Evolutionary conservation across 352 stramenopile species (phyloP).

Genomic region (Pythium plurisporium): DNA sequence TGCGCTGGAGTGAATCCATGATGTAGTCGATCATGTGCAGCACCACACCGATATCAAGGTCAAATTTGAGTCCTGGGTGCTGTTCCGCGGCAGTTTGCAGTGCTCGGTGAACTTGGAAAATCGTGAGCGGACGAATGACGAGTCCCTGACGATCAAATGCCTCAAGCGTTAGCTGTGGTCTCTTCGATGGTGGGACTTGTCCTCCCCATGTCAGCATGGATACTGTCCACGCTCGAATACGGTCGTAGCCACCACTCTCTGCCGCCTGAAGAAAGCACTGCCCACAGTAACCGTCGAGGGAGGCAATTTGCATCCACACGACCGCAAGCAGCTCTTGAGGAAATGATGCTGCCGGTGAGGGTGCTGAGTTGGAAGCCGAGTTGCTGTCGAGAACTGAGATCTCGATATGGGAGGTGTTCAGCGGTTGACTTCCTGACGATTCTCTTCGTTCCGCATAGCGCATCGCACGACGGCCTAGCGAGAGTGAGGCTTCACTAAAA

Average conservation of each 20-base stretch:
- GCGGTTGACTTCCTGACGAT: neutral
- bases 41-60: constrained; percentile 69
- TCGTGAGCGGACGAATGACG: constrained; percentile 53
- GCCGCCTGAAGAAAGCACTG: constrained; percentile 76
- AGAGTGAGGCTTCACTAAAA: constrained; percentile 65
- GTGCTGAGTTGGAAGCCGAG: neutral
- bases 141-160: constrained; percentile 71
- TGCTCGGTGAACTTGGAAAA: constrained; percentile 47
- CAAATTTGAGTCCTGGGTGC: constrained; percentile 57
- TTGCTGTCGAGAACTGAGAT: constrained; percentile 22
- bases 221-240: constrained; percentile 73
- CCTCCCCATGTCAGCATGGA: constrained; percentile 75
- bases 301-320: constrained; percentile 81
- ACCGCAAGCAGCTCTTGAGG: constrained; percentile 64
- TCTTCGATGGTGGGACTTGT: constrained; percentile 30
- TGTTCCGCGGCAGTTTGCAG: constrained; percentile 56
- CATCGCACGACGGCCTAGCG: constrained; percentile 55
- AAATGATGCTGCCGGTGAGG: constrained; percentile 29
- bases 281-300: constrained; percentile 76
- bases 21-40: constrained; percentile 77
- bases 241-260: constrained; percentile 67
- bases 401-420: constrained; percentile 11
- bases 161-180: constrained; percentile 36
- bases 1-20: constrained; percentile 51
- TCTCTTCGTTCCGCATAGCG: constrained; percentile 31